phyloP scores from a whole-genome alignment of 108 stramenopile genomes.

The Skeletonema costatum region DNA sequence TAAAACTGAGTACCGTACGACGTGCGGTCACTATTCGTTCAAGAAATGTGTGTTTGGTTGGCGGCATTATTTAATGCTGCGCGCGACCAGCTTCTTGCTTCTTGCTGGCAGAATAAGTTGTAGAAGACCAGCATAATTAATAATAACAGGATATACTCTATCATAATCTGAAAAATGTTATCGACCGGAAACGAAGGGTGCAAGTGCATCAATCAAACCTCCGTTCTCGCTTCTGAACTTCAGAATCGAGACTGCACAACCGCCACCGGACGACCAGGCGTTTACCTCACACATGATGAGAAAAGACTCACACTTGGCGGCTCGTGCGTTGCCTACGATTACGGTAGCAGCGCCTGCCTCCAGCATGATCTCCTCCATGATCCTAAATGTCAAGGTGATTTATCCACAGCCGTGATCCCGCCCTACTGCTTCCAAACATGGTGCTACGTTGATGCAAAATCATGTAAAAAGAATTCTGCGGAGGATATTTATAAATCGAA shows the following conservation, averaged over 20 bases:
- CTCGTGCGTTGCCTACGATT: conserved; percentile 18
- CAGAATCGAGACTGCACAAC: conserved; percentile 3
- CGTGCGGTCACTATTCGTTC: no score
- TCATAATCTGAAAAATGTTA: background rate
- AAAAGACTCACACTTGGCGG: background rate
- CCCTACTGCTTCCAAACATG: conserved; percentile 9
- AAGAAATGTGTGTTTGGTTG: no score
- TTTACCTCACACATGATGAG: background rate
- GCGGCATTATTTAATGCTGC: no score
- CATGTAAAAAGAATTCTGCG: conserved; percentile 4
- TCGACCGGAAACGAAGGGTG: conserved; percentile 22
- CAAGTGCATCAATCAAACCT: conserved; percentile 5
- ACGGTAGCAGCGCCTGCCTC: conserved; percentile 17
- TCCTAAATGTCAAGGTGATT: background rate
- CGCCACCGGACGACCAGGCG: background rate
- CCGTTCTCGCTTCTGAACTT: conserved; percentile 21
- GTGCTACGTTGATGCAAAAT: conserved; percentile 25
- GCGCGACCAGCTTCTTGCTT: no score
- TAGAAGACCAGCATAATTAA: no score
- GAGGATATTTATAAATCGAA: conserved; percentile 8
- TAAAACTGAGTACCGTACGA: no score
- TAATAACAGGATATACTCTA: no score
- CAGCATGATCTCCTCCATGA: conserved; percentile 26
- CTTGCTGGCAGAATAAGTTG: no score
- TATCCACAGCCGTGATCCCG: background rate